Base-by-base conservation (phyloP, 2,329 filamentous ascomycete genomes). In the Xylariaceae sp. region DNA sequence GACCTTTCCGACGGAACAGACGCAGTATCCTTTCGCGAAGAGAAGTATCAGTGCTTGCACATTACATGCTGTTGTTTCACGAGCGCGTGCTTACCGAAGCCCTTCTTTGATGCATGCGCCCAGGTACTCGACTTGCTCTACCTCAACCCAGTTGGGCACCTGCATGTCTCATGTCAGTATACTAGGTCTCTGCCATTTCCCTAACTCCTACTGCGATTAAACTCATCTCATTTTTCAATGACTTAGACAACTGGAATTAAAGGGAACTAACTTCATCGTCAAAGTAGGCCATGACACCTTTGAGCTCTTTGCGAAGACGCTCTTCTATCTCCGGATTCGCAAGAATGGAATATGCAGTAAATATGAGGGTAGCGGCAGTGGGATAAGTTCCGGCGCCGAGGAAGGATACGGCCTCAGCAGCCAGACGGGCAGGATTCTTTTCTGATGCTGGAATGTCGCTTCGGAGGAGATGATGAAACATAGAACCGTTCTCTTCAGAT, bases 401-500 rank as follows among this genome's bases (percentile, higher is more conserved):
- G 45, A 60, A 44, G 8, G 45, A 46, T 7, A 56, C 39, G n/a
- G 58, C 53, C 17, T 60, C 58, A 19, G 21, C 47, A 11, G 51
- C 45, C 16, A 60, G 29, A 16, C 58, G 58, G 24, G 29, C 53
- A 17, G 49, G 37, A 6, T n/a, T 31, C 28, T 61, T 61, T 26
- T 61, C 53, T 5, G 45, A 23, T 6, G 43, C 53, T 12, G 58
- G 58, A 5, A 60, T 34, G 26, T 53, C 47, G n/a, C 58, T 61
- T 6, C 46, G 40, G 6, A 61, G 50, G 9, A 61, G 36, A 29
- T 61, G 49, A 24, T 61, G 58, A n/a, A 61, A 61, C 44, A 54
- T 47, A 12, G 52, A 55, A 4, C 41, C 28, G 16, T 48, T 48
- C 34, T 49, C 52, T 16, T 53, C 40, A 19, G 9, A 12, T 23